Base-by-base conservation (phyloP, 164 flowering plant genomes). In the Chimonanthus salicifolius region DNA sequence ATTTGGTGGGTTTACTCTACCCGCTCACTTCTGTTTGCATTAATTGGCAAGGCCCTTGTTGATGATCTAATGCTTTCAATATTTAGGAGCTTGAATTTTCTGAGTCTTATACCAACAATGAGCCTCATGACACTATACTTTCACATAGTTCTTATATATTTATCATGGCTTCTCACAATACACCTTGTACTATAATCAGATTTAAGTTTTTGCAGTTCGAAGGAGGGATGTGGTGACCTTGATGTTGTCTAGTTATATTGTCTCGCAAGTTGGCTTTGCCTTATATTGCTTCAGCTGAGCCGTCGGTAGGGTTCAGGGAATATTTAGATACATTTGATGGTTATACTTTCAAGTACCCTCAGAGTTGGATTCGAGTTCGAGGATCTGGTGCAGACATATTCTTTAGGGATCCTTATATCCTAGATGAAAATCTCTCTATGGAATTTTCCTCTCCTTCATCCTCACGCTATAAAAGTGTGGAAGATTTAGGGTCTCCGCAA, bases 341-440 rank as follows among this genome's bases (percentile, higher is more conserved):
- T 11, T 95, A 92, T 75, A 80, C 93, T 0, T 89, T 95, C 81
- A 84, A 77, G 78, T 95, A 90, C 75, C 99, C 99, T 49, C 68
- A 83, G 78, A 95, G 89, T 76, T 94, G 97, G 98, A 92, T 94
- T 77, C 91, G 87, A 81, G 98, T 92, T 11, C 86, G 88, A 76
- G 98, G 98, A 49, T 90, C 97, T 1, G 94, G 94, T 67, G 98
- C 97, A n/a, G 97, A 94, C 71, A 85, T 94, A 80, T 94, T 87
- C 74, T 83, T 83, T 65, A 86, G 99, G 81, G 99, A 95, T 69
- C 99, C 99, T 58, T 88, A 65, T 84, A 84, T 95, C 72, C 98
- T 95, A 50, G 98, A 95, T 82, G 98, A 95, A 69, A 95, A 95
- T 81, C 58, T 95, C 21, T 95, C 99, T 1, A 83, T 95, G 70